These are phyloP conservation scores for Aureobasidium musti DNA, from an alignment of 2,329 filamentous ascomycete genomes.

Conservation along the genomic window DNA sequence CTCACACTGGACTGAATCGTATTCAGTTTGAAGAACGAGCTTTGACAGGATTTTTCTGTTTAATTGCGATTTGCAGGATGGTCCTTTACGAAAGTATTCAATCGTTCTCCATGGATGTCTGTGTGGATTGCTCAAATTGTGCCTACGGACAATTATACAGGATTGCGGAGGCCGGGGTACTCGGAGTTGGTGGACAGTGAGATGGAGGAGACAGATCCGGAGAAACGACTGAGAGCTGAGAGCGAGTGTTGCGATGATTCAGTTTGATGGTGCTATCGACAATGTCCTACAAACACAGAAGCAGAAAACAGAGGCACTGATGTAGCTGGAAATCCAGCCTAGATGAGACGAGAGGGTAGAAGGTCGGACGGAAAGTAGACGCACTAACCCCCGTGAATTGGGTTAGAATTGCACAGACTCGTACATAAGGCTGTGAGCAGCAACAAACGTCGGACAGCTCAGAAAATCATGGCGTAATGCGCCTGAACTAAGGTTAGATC, in stretches of 20 bases:
- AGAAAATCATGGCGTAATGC: constrained; percentile 29
- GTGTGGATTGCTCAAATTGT: background rate
- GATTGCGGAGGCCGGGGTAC: constrained; percentile 16
- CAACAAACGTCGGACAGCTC: constrained; percentile 23
- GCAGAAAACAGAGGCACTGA: constrained; percentile 3
- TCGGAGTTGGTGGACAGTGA: background rate
- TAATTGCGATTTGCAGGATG: background rate
- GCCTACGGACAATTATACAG: constrained; percentile 26
- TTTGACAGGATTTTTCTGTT: background rate
- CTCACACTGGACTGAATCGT: background rate
- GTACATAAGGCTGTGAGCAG: constrained; percentile 21
- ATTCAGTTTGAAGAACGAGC: background rate
- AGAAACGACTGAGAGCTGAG: background rate
- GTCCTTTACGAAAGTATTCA: background rate
- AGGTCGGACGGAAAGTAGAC: background rate
- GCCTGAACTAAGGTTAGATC: constrained; percentile 26
- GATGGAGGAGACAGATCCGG: background rate
- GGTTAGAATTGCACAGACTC: constrained; percentile 23
- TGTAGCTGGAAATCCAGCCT: constrained; percentile 18
- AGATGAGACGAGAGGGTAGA: constrained; percentile 22
- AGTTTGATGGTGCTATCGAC: background rate
- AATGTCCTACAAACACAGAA: constrained; percentile 1
- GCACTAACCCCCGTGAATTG: constrained; percentile 9
- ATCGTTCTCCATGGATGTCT: constrained; percentile 4
- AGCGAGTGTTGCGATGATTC: constrained; percentile 1